A percentile compares a stretch with the other conserved stretches of the same genome.
These are phyloP conservation scores for Nidula niveotomentosa DNA, from an alignment of 1,284 basidiomycete species.

Conservation along the genomic window DNA sequence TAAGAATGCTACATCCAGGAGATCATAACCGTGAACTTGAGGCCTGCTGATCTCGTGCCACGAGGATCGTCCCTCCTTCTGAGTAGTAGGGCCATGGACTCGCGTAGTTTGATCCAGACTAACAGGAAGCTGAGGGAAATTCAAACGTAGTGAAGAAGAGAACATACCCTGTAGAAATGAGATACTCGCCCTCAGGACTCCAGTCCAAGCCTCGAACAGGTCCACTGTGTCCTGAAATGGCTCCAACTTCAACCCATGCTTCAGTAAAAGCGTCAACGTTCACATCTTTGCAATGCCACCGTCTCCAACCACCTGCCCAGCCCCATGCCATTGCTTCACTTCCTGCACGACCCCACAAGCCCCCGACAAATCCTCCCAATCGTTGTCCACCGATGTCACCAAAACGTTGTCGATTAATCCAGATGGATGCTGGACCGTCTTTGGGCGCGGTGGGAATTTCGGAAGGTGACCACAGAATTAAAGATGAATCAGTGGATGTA, in stretches of 20 bases:
- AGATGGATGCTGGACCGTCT: constrained; percentile 63
- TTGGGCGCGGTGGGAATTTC: constrained; percentile 38
- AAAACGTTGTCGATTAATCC: constrained; percentile 89
- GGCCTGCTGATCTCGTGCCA: constrained; percentile 93
- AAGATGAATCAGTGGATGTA: constrained; percentile 88
- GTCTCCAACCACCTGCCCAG: constrained; percentile 90
- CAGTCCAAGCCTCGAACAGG: constrained; percentile 80
- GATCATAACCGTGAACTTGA: constrained; percentile 94
- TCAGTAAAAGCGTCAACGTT: constrained; percentile 37
- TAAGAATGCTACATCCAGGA: constrained; percentile 81
- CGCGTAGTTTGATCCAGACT: constrained; percentile 84
- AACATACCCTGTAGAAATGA: constrained; percentile 79
- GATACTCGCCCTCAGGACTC: constrained; percentile 82
- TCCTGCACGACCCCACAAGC: constrained; percentile 67
- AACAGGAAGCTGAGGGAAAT: constrained; percentile 33
- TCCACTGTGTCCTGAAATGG: constrained; percentile 79
- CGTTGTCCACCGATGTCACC: constrained; percentile 90
- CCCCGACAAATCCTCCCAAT: constrained; percentile 88
- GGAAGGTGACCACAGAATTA: constrained; percentile 90
- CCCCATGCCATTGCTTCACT: constrained; percentile 81
- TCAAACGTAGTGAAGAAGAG: constrained; percentile 3
- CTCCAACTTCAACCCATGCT: constrained; percentile 76
- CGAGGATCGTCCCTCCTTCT: constrained; percentile 21
- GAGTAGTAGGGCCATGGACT: constrained; percentile 63
- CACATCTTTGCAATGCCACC: constrained; percentile 58